Evolutionary conservation across 129 eudicot genomes (phyloP).

Genomic region (Flaveria sonorensis): DNA sequence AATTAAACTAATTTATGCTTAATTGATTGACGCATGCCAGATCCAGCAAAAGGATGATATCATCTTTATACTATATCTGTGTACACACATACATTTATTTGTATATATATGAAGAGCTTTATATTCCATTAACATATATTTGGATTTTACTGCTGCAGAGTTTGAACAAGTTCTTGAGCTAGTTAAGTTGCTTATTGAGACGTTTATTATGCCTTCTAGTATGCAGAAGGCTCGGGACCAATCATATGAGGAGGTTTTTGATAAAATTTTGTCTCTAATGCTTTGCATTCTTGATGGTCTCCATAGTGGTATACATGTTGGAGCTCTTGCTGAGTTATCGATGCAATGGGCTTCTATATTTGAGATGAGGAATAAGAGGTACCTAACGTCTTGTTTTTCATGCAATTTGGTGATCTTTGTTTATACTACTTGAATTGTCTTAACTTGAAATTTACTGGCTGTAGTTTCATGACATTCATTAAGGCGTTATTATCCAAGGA

Average conservation of each 20-base stretch:
- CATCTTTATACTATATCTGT: background rate
- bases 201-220: slow-evolving; percentile 37
- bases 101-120: background rate
- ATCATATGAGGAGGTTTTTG: slow-evolving; percentile 39
- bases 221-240: slow-evolving; percentile 41
- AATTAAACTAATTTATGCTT: background rate
- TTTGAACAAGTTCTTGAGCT: slow-evolving; percentile 50
- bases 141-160: slow-evolving; percentile 47
- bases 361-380: slow-evolving; percentile 63
- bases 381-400: slow-evolving; percentile 9
- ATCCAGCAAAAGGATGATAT: background rate
- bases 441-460: slow-evolving; percentile 23
- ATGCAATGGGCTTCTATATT: slow-evolving; percentile 69
- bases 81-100: background rate
- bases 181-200: slow-evolving; percentile 51
- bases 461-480: slow-evolving; percentile 68
- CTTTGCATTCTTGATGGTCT: slow-evolving; percentile 77
- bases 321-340: slow-evolving; percentile 42
- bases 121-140: background rate
- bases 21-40: background rate
- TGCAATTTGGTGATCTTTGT: slow-evolving; percentile 8
- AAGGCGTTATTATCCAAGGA: slow-evolving; percentile 63
- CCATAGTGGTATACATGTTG: slow-evolving; percentile 30
- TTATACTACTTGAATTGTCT: slow-evolving; percentile 4
- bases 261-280: slow-evolving; percentile 60